Conservation (phyloP, 2,329 filamentous ascomycete genomes). For the Tolypocladium pustulatum region DNA sequence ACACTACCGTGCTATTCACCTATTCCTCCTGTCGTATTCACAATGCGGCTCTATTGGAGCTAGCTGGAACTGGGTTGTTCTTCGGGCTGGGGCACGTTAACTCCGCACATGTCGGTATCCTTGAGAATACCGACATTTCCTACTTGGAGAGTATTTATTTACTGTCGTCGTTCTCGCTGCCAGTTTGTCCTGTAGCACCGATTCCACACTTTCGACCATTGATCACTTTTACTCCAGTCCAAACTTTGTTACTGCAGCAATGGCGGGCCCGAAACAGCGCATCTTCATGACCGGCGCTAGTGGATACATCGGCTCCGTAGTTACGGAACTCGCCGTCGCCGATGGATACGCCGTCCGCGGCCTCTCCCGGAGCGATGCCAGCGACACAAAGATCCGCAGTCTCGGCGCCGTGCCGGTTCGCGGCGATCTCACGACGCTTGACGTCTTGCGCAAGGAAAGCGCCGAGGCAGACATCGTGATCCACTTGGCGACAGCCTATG, state of each 20-base stretch:
- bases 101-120: not conserved
- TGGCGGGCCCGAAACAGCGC: not conserved
- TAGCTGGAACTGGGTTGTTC: not conserved
- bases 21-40: not conserved
- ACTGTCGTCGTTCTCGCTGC: not conserved
- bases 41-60: not conserved
- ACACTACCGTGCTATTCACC: no score
- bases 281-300: slow-evolving; percentile 29
- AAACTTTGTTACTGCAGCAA: not conserved
- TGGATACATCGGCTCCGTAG: slow-evolving; percentile 26
- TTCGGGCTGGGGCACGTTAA: not conserved
- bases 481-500: slow-evolving; percentile 25
- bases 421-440: slow-evolving; percentile 26
- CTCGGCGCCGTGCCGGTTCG: slow-evolving; percentile 28
- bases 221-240: not conserved
- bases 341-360: slow-evolving; percentile 28
- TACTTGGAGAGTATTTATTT: not conserved
- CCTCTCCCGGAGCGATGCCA: slow-evolving; percentile 25
- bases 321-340: slow-evolving; percentile 23
- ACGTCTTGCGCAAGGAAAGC: slow-evolving; percentile 25
- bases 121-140: not conserved
- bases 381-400: slow-evolving; percentile 22
- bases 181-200: not conserved
- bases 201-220: not conserved
- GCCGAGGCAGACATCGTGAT: slow-evolving; percentile 30